Evolutionary conservation across 352 stramenopile species (phyloP), one percentile per base, ranked within the genome.

Genomic region (Nothophytophthora sp.): DNA sequence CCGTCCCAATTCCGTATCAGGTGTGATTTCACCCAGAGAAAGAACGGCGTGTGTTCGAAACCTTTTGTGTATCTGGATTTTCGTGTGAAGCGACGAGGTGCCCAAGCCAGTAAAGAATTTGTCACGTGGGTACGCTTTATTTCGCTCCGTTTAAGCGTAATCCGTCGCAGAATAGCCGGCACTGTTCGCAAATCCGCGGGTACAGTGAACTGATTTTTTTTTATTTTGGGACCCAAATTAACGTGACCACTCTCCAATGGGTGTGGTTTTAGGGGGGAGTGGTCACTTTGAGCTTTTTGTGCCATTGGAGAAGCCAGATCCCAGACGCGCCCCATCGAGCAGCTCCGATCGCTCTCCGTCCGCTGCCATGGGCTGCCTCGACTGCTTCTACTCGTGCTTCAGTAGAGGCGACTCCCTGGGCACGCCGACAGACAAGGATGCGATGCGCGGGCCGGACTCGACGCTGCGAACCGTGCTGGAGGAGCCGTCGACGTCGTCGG

Each of bases 311-410:
- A 25, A 8, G 20, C 28, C 20, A 44, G 9, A 7, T n/a, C 3
- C 36, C 12, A 19, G 38, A 44, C 13, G 29, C 29, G 29, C n/a
- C n/a, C 29, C 29, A 35, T 15, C 29, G 9, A 40, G 40, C 25
- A 25, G 16, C 10, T 20, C 22, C 3, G 11, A 10, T 28, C 28
- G 28, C 24, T 51, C 44, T 15, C 22, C 32, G 33, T 32, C 34
- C 18, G 34, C 19, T 30, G 37, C 27, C 27, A 91, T 91, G 81
- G 65, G 75, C 55, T 91, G 81, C 52, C 51, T 91, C 39, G 71
- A 86, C 45, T 88, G 72, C 39, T 65, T 89, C 43, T 70, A 74
- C 39, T 67, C 56, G 36, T 90, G 79, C 53, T 91, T 85, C 53
- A 24, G 27, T 2, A 41, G 47, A 23, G 27, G n/a, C 43, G 40